Base-by-base conservation (phyloP, 1,284 basidiomycete genomes). In the Marasmius tenuissimus region DNA sequence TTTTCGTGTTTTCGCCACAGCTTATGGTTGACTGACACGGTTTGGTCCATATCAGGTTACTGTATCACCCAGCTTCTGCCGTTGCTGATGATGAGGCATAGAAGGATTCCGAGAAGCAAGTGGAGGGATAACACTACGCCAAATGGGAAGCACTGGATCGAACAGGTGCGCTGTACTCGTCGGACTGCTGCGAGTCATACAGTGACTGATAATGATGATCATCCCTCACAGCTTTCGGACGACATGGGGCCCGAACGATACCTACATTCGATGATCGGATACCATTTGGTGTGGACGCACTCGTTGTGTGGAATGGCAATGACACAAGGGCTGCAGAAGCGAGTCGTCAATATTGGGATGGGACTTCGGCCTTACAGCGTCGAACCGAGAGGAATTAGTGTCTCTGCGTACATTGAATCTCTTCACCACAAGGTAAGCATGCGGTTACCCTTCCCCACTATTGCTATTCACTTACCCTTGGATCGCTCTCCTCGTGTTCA, bases 251-350 rank as follows among this genome's bases (percentile, higher is more conserved):
- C 85, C 38, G 84, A 87, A 67, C 83, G 83, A 67, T 86, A 83
- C 58, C 76, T 86, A 34, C 81, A 85, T 39, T 86, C 88, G 1
- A 88, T 88, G 83, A 92, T 92, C 61, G 91, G 91, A 3, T 92
- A 92, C 68, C 88, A 91, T 63, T 84, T 91, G 47, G 79, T 86
- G 3, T 86, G 82, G 67, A 84, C 88, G 63, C 82, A 83, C 63
- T 88, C 87, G 11, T 72, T 92, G 11, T 85, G 89, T 60, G 89
- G 88, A 16, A 90, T 93, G 87, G 87, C 89, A 48, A 92, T 92
- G 85, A 89, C 89, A 1, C 90, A 92, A 67, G 91, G 91, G 5
- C 80, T 81, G 7, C 85, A 87, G 63, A 82, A 84, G 55, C 86
- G 89, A 62, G 91, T 92, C 47, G 78, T 90, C 67, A 91, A 92